phyloP scores from a whole-genome alignment of 257 asterid species.

The Salvia splendens region DNA sequence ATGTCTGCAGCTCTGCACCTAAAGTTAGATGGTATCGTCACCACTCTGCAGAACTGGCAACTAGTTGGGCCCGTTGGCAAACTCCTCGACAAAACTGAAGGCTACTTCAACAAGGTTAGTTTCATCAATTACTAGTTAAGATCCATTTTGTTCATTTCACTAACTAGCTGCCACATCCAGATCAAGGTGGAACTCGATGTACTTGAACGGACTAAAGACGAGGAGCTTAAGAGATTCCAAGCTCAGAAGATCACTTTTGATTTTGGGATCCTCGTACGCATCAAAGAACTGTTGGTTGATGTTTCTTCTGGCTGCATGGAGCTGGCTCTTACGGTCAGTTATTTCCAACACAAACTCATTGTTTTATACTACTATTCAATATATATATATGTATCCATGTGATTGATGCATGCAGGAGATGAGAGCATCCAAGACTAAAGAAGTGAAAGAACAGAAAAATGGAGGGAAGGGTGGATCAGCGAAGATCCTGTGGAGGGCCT shows the following conservation, averaged over 20 bases:
- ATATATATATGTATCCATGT: neutral
- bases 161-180: slow-evolving; percentile 37
- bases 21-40: slow-evolving; percentile 53
- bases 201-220: slow-evolving; percentile 78
- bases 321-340: slow-evolving; percentile 74
- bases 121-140: neutral
- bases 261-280: slow-evolving; percentile 64
- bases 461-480: slow-evolving; percentile 49
- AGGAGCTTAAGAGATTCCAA: slow-evolving; percentile 68
- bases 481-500: slow-evolving; percentile 79
- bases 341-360: neutral
- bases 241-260: slow-evolving; percentile 78
- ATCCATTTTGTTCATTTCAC: slow-evolving; percentile 19
- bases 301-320: slow-evolving; percentile 88
- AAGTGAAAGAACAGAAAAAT: slow-evolving; percentile 28
- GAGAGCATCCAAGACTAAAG: slow-evolving; percentile 45
- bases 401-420: slow-evolving; percentile 47
- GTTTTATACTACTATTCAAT: neutral
- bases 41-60: slow-evolving; percentile 61
- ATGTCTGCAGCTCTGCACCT: slow-evolving; percentile 70
- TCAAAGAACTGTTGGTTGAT: slow-evolving; percentile 82
- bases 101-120: slow-evolving; percentile 68
- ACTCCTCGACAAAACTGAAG: slow-evolving; percentile 68
- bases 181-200: slow-evolving; percentile 79
- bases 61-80: slow-evolving; percentile 51